These are phyloP conservation scores for Gliomastix tumulicola DNA, from an alignment of 2,329 filamentous ascomycete species.

Conservation along the genomic window DNA sequence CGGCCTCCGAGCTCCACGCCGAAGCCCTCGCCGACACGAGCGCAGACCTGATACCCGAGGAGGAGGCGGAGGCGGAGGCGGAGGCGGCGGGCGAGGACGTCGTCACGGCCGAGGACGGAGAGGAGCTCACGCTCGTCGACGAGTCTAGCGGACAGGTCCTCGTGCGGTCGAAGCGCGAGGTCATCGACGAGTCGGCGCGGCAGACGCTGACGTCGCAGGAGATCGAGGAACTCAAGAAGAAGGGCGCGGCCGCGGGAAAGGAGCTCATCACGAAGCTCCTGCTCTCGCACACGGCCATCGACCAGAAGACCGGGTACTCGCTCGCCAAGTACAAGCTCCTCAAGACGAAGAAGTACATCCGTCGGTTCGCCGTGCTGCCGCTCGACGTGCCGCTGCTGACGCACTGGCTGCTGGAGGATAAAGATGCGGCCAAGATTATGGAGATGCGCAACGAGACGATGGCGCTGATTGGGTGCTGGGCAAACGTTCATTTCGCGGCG, in stretches of 20 bases:
- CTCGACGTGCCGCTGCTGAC: slow-evolving; percentile 72
- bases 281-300: slow-evolving; percentile 79
- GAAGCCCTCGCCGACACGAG: slow-evolving; percentile 55
- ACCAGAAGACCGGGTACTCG: slow-evolving; percentile 91
- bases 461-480: slow-evolving; percentile 79
- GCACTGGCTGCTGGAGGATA: slow-evolving; percentile 72
- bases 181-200: slow-evolving; percentile 54
- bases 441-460: slow-evolving; percentile 82
- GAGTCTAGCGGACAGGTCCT: slow-evolving; percentile 32
- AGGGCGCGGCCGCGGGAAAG: slow-evolving; percentile 72
- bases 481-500: slow-evolving; percentile 67
- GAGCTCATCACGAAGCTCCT: slow-evolving; percentile 92
- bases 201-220: slow-evolving; percentile 74
- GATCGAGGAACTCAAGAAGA: slow-evolving; percentile 67
- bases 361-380: slow-evolving; percentile 77
- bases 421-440: slow-evolving; percentile 73
- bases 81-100: slow-evolving; percentile 32
- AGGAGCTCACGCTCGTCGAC: slow-evolving; percentile 34
- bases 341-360: slow-evolving; percentile 90
- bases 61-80: slow-evolving; percentile 4
- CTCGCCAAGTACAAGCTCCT: slow-evolving; percentile 92
- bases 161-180: slow-evolving; percentile 50
- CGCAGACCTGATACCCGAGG: slow-evolving; percentile 24
- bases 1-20: slow-evolving; percentile 74
- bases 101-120: slow-evolving; percentile 24